phyloP scores from a whole-genome alignment of 495 filamentous ascomycete species.

The Trichoderma gamsii region DNA sequence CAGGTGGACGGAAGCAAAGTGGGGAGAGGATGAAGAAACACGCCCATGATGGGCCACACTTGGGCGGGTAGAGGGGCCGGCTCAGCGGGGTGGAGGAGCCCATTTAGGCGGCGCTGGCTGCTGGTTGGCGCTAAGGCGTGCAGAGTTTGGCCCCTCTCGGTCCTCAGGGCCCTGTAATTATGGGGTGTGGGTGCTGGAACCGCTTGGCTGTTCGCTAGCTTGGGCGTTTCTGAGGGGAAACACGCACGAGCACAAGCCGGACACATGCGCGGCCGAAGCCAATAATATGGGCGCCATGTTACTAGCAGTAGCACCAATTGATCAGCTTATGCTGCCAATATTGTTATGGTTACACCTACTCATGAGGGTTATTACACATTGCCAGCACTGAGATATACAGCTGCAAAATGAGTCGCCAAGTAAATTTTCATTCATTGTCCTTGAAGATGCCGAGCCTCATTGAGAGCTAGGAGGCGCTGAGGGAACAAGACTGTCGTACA shows the following conservation, averaged over 20 bases:
- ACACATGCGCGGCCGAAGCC: no score
- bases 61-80: slow-evolving; percentile 3
- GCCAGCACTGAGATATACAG: no score
- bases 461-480: no score
- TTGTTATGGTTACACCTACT: no score
- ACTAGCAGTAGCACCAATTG: no score
- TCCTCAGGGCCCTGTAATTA: slow-evolving; percentile 1
- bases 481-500: no score
- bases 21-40: not conserved
- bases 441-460: no score
- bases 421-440: no score
- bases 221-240: not conserved
- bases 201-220: not conserved
- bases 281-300: no score
- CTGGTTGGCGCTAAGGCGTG: not conserved
- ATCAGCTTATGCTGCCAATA: no score
- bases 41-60: not conserved
- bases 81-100: slow-evolving; percentile 2
- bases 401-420: no score
- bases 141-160: not conserved
- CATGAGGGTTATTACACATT: no score
- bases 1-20: not conserved
- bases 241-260: not conserved
- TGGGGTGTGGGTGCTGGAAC: not conserved
- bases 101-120: not conserved